phyloP scores from a whole-genome alignment of 2,329 filamentous ascomycete genomes.

The Trichoderma hamatum region DNA sequence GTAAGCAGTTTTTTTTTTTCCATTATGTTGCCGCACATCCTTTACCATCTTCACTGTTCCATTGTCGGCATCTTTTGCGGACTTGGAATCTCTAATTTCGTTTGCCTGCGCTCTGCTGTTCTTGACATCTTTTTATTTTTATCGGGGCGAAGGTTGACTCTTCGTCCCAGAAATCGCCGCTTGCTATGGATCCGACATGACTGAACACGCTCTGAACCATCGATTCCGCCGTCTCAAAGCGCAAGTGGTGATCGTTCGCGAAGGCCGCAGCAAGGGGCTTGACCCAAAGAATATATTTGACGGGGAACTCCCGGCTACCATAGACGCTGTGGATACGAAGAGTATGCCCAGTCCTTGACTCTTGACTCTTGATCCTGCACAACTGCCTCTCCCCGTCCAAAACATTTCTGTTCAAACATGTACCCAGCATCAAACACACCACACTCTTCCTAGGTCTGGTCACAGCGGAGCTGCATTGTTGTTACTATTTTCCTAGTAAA shows the following conservation, averaged over 20 bases:
- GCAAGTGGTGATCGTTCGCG: constrained; percentile 45
- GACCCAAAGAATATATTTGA: constrained; percentile 49
- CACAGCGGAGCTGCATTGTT: background rate
- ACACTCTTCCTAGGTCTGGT: background rate
- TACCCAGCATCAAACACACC: background rate
- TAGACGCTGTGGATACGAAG: constrained; percentile 45
- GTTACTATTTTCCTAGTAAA: background rate
- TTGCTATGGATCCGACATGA: constrained; percentile 55
- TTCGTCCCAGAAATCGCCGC: constrained; percentile 49
- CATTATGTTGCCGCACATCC: background rate
- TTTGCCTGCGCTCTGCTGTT: background rate
- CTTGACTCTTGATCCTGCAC: background rate
- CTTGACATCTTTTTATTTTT: background rate
- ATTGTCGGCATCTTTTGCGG: background rate
- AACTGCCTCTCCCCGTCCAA: background rate
- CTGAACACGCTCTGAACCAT: constrained; percentile 52
- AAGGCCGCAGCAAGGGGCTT: constrained; percentile 40
- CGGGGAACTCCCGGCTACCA: constrained; percentile 43
- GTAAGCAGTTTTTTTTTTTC: constrained; percentile 48
- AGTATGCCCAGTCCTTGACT: constrained; percentile 40
- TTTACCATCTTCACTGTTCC: constrained; percentile 10
- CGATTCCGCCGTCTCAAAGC: constrained; percentile 54
- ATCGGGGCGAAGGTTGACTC: constrained; percentile 40
- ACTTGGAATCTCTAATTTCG: background rate
- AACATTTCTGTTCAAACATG: background rate